Evolutionary conservation across 495 filamentous ascomycete genomes (phyloP).

Genomic region (Penicillium fimorum): DNA sequence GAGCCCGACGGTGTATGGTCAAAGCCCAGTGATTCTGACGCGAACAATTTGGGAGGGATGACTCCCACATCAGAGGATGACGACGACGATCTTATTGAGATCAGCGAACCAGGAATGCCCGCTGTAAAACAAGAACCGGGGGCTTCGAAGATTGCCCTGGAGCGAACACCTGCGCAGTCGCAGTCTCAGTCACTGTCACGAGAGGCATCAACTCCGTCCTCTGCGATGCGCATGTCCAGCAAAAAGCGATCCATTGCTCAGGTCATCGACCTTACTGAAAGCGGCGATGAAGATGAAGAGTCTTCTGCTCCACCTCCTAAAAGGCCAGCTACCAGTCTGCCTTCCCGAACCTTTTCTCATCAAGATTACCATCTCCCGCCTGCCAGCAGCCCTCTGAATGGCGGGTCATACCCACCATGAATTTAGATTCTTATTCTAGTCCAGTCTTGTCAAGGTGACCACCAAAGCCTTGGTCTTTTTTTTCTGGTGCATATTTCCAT

Average conservation of each 20-base stretch:
- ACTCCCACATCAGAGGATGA: slow-evolving; percentile 53
- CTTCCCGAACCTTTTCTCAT: slow-evolving; percentile 19
- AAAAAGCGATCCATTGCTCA: slow-evolving; percentile 62
- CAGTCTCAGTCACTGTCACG: slow-evolving; percentile 56
- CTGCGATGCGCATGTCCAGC: slow-evolving; percentile 41
- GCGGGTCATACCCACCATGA: slow-evolving; percentile 21
- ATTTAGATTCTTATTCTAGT: not conserved
- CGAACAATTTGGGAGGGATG: slow-evolving; percentile 35
- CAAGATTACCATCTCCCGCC: slow-evolving; percentile 27
- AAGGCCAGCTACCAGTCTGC: slow-evolving; percentile 30
- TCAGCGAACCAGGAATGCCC: slow-evolving; percentile 53
- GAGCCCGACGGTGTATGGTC: slow-evolving; percentile 85
- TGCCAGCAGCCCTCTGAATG: slow-evolving; percentile 24
- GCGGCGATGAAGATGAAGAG: slow-evolving; percentile 72
- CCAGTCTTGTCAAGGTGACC: not conserved
- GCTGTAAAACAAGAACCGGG: slow-evolving; percentile 48
- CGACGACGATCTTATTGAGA: slow-evolving; percentile 68
- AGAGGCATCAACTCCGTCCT: slow-evolving; percentile 51
- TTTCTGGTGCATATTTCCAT: slow-evolving; percentile 17
- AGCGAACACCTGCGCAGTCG: slow-evolving; percentile 55
- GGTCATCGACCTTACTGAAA: slow-evolving; percentile 78
- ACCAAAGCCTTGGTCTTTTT: not conserved
- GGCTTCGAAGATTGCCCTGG: slow-evolving; percentile 33
- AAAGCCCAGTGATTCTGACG: slow-evolving; percentile 37
- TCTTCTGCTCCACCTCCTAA: slow-evolving; percentile 56